phyloP scores from a whole-genome alignment of 352 stramenopile species.

The Aphanomyces invadans region DNA sequence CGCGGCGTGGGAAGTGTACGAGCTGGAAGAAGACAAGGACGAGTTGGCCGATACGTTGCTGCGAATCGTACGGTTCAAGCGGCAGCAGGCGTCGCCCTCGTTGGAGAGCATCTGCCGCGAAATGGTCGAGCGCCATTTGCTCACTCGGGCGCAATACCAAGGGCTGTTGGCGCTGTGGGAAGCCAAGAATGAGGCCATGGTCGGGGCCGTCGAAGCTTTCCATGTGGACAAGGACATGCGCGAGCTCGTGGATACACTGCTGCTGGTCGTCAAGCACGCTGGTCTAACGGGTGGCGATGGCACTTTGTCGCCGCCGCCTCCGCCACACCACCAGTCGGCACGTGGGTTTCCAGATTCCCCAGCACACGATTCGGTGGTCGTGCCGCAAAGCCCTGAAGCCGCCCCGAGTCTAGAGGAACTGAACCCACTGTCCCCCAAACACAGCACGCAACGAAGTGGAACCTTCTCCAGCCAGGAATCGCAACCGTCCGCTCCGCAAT shows the following conservation, averaged over 20 bases:
- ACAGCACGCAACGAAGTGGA: too few relatives aligned
- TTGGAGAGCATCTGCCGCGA: slow-evolving; percentile 58
- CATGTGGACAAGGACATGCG: slow-evolving; percentile 60
- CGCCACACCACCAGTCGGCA: too few relatives aligned
- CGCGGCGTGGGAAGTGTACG: slow-evolving; percentile 45
- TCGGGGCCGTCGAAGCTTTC: slow-evolving; percentile 65
- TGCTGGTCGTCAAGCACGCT: slow-evolving; percentile 77
- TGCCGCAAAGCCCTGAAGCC: not conserved
- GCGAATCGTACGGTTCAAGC: slow-evolving; percentile 45
- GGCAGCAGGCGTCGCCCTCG: slow-evolving; percentile 36
- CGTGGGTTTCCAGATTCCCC: too few relatives aligned
- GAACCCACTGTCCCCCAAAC: slow-evolving; percentile 13
- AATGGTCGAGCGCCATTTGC: slow-evolving; percentile 49
- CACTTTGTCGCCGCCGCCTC: slow-evolving; percentile 21
- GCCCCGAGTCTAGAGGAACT: slow-evolving; percentile 8
- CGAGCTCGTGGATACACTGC: slow-evolving; percentile 66
- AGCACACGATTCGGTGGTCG: slow-evolving; percentile 19
- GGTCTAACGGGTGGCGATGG: slow-evolving; percentile 29
- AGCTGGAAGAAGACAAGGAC: slow-evolving; percentile 36
- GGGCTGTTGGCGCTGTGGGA: slow-evolving; percentile 58
- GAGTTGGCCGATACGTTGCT: slow-evolving; percentile 46
- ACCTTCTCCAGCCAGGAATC: too few relatives aligned
- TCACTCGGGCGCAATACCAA: slow-evolving; percentile 47
- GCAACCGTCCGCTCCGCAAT: not conserved
- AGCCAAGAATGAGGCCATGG: slow-evolving; percentile 58